Evolutionary conservation across 2,329 filamentous ascomycete species (phyloP).

Genomic region (Diaporthe sp.): DNA sequence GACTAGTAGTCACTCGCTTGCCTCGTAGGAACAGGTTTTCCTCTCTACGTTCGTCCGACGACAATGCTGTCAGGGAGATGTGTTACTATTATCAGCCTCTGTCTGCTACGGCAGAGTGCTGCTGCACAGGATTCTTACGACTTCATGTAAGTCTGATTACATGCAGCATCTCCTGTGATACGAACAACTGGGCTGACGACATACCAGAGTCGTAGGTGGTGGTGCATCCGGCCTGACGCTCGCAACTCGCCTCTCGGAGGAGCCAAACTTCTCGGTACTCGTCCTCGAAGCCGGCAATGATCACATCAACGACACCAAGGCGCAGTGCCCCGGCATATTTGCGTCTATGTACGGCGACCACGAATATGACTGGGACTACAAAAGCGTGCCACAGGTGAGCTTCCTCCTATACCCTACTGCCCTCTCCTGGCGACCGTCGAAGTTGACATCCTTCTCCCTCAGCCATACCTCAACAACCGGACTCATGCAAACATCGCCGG

Average conservation of each 20-base stretch:
- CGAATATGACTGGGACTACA: conserved; percentile 10
- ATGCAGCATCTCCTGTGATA: background rate
- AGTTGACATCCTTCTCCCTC: background rate
- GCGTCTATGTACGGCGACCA: conserved; percentile 18
- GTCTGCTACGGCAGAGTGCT: background rate
- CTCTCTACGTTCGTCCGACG: background rate
- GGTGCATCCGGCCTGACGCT: conserved; percentile 31
- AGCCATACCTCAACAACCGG: background rate
- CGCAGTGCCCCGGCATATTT: conserved; percentile 1
- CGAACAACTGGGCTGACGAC: background rate
- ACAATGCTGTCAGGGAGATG: background rate
- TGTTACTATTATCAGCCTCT: background rate
- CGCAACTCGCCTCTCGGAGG: conserved; percentile 27
- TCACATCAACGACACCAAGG: conserved; percentile 16
- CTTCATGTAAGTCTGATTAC: background rate
- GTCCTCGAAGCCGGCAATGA: conserved; percentile 9
- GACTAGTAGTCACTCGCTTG: background rate
- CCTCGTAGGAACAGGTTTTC: background rate
- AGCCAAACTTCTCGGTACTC: conserved; percentile 8
- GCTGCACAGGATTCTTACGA: background rate
- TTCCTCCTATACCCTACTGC: too few relatives aligned
- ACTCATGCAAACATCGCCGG: background rate
- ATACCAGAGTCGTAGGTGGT: conserved; percentile 27
- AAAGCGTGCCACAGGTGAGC: background rate
- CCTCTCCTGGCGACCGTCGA: too few relatives aligned